A percentile compares a stretch with the other conserved stretches of the same genome.
Evolutionary conservation across 2,329 filamentous ascomycete species (phyloP).

Genomic region (Tricladium varicosporioides): DNA sequence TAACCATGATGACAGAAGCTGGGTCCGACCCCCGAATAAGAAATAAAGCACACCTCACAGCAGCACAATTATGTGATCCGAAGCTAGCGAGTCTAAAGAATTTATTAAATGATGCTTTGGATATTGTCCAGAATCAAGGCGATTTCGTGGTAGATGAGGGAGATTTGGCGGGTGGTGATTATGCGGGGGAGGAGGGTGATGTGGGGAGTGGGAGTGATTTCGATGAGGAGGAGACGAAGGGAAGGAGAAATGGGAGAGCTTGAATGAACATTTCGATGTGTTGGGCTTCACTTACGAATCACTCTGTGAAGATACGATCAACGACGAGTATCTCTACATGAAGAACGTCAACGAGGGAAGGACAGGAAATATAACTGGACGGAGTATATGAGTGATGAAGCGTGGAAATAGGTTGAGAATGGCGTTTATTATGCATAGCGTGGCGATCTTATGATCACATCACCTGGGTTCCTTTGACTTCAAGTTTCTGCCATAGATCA

Average conservation of each 20-base stretch:
- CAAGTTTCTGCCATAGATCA: background rate
- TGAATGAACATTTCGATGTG: background rate
- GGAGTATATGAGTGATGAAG: background rate
- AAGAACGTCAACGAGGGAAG: no score
- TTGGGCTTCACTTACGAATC: no score
- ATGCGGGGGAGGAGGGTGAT: constrained; percentile 6
- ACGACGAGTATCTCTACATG: no score
- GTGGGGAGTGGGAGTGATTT: constrained; percentile 46
- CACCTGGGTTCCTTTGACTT: background rate
- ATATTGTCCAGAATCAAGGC: constrained; percentile 55
- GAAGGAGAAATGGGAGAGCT: constrained; percentile 41
- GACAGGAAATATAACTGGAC: no score
- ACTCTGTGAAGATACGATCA: no score
- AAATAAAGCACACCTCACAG: constrained; percentile 73
- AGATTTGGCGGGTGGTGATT: constrained; percentile 4
- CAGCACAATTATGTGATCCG: constrained; percentile 72
- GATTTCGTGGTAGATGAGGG: constrained; percentile 38
- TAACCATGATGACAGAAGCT: constrained; percentile 81
- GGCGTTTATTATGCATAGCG: constrained; percentile 6
- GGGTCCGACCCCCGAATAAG: constrained; percentile 62
- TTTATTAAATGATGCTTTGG: constrained; percentile 69
- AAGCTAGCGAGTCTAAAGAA: constrained; percentile 59
- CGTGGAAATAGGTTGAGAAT: background rate
- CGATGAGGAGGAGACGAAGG: constrained; percentile 53
- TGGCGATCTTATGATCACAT: background rate